Percentiles rank a stretch among this genome's conserved stretches.
Evolutionary conservation across 1,139 yeast genomes (phyloP).

Genomic region (Blastobotrys arbuscula): DNA sequence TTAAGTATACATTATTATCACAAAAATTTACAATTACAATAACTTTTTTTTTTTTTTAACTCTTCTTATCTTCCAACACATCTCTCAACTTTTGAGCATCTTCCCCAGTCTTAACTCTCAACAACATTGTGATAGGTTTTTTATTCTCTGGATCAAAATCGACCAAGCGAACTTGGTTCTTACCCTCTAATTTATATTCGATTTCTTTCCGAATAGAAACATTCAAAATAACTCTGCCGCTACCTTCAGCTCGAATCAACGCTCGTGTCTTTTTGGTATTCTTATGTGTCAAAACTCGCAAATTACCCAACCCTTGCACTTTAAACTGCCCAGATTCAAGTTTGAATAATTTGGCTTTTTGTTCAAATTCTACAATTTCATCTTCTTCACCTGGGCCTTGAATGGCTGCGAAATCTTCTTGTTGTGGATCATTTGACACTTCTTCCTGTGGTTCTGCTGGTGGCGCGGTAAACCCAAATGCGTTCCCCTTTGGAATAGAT

Average conservation of each 20-base stretch:
- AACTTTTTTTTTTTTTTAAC: not conserved
- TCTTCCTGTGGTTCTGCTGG: conserved; percentile 18
- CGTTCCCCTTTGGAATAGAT: not conserved
- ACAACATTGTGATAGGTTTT: conserved; percentile 53
- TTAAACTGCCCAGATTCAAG: conserved; percentile 36
- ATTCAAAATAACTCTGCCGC: conserved; percentile 75
- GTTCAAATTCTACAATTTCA: conserved; percentile 59
- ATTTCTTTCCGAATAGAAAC: conserved; percentile 48
- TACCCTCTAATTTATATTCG: conserved; percentile 40
- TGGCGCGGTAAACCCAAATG: conserved; percentile 11
- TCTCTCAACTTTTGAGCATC: conserved; percentile 64
- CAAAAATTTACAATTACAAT: too few species aligned
- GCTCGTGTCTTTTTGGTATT: conserved; percentile 60
- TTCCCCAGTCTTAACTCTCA: conserved; percentile 63
- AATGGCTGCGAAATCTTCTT: conserved; percentile 27
- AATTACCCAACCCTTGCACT: conserved; percentile 68
- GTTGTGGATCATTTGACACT: conserved; percentile 6
- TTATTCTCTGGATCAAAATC: conserved; percentile 44
- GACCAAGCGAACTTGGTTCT: conserved; percentile 49
- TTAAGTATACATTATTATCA: too few species aligned
- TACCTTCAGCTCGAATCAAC: conserved; percentile 82
- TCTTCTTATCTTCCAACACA: conserved; percentile 39
- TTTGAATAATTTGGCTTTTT: conserved; percentile 67
- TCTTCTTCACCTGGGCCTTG: conserved; percentile 81
- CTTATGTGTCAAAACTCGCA: conserved; percentile 61